Conservation (phyloP, 2,329 filamentous ascomycete genomes). For the Meredithiella fracta region DNA sequence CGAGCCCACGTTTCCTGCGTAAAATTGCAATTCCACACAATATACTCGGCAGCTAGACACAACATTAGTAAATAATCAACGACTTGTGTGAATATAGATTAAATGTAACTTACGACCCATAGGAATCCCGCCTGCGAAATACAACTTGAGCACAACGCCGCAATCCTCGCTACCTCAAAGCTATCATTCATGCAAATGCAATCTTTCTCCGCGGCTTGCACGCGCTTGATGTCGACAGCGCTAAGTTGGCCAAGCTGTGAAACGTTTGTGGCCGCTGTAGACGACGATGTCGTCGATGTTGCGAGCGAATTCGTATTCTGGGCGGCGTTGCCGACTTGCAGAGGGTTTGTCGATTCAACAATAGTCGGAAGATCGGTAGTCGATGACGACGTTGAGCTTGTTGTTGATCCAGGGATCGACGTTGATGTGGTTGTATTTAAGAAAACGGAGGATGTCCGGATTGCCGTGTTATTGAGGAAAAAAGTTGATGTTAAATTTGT, state of each 20-base stretch:
- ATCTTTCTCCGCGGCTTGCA: conserved; percentile 20
- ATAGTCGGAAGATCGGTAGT: conserved; percentile 7
- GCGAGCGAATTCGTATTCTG: neutral
- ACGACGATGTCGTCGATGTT: neutral
- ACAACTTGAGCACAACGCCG: conserved; percentile 25
- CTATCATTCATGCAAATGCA: conserved; percentile 26
- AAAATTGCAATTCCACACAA: conserved; percentile 24
- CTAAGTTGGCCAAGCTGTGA: conserved; percentile 13
- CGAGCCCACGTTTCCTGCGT: conserved; percentile 19
- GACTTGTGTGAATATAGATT: neutral
- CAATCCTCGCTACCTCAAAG: conserved; percentile 25
- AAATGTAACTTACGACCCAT: conserved; percentile 21
- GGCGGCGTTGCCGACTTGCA: conserved; percentile 14
- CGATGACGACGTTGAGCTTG: neutral
- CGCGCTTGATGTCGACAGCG: conserved; percentile 15
- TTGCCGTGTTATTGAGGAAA: conserved; percentile 4
- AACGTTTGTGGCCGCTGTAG: conserved; percentile 10
- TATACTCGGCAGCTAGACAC: conserved; percentile 22
- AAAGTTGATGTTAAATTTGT: neutral
- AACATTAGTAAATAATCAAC: neutral
- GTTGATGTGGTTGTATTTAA: neutral
- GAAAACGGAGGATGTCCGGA: neutral
- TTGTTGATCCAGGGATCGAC: neutral
- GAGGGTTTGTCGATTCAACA: conserved; percentile 11
- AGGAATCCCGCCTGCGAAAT: conserved; percentile 20